Base-by-base conservation (phyloP, 495 filamentous ascomycete genomes). In the Penicillium tannophilum region DNA sequence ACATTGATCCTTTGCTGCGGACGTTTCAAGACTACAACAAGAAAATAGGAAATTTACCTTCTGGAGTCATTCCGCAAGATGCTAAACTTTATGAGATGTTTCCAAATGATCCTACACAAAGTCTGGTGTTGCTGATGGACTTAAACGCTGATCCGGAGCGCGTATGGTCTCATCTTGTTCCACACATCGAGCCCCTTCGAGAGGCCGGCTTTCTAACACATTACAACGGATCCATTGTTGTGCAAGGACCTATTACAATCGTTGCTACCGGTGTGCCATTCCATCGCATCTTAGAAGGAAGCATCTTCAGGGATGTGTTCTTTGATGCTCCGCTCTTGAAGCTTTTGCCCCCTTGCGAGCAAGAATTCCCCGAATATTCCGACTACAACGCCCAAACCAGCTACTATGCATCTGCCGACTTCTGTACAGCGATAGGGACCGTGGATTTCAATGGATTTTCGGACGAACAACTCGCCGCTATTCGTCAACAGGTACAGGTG, bases 401-500 rank as follows among this genome's bases (percentile, higher is more conserved):
- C 26, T 79, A 79, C 57, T 83, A 81, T 65, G 77, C 80, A n/a
- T 77, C 72, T 33, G 66, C 71, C 0, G 70, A 75, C 10, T 79
- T 83, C 52, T 31, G 16, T 10, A 60, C 64, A 8, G 59, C 69
- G 0, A 67, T 82, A 23, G 74, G 76, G 16, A 53, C 51, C 8
- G 55, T 71, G 3, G 63, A 62, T 62, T 45, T 53, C 28, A 71
- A 68, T 28, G 50, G 62, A 3, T 62, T 74, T 43, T 61, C 63
- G 70, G 2, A 75, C 1, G 50, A 58, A 3, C 89, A 91, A 58
- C 71, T 87, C 52, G 67, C 63, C 4, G 78, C 69, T 23, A 76
- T 91, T 50, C 74, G 84, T 17, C 70, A 67, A 3, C 86, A 90
- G 58, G 76, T 91, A 11, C 70, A 73, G 26, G 77, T 78, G 17